Conservation (phyloP, 371 early-diverging fungal species). For the Syncephalastrum racemosum region DNA sequence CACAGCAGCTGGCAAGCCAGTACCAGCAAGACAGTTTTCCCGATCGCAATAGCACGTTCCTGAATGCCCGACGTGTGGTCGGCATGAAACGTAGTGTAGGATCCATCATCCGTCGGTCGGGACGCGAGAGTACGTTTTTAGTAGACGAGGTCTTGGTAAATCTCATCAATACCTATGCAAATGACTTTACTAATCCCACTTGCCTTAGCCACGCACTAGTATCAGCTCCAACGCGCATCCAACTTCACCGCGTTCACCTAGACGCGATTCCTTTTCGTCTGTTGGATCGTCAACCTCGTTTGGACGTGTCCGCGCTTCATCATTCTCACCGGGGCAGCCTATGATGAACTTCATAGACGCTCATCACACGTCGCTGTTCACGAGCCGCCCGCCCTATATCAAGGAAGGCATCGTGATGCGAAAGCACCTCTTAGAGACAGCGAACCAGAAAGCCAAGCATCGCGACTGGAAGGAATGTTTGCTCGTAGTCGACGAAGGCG, state of each 20-base stretch:
- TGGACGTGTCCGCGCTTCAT: constrained; percentile 6
- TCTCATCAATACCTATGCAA: neutral
- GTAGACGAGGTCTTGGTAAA: constrained; percentile 32
- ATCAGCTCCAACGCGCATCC: constrained; percentile 23
- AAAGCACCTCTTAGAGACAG: constrained; percentile 79
- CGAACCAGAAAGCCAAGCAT: constrained; percentile 77
- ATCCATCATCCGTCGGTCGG: constrained; percentile 28
- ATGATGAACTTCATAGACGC: constrained; percentile 28
- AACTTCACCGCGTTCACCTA: constrained; percentile 9
- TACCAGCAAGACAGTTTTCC: no score
- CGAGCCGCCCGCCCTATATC: constrained; percentile 43
- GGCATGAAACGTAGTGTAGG: constrained; percentile 33
- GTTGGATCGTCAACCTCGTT: constrained; percentile 13
- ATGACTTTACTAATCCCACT: neutral
- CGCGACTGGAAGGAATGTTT: constrained; percentile 88
- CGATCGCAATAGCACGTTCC: constrained; percentile 7
- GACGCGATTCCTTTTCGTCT: constrained; percentile 16
- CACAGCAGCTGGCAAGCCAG: no score
- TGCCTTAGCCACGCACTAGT: constrained; percentile 27
- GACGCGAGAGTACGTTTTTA: constrained; percentile 32
- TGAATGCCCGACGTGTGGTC: constrained; percentile 24
- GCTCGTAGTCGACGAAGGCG: constrained; percentile 71
- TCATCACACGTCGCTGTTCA: constrained; percentile 23
- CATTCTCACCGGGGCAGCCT: constrained; percentile 21
- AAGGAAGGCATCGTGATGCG: constrained; percentile 83